A percentile compares a stretch with the other conserved stretches of the same genome.
Evolutionary conservation across 306 rosid genomes (phyloP).

Genomic region (Ammopiptanthus mongolicus): DNA sequence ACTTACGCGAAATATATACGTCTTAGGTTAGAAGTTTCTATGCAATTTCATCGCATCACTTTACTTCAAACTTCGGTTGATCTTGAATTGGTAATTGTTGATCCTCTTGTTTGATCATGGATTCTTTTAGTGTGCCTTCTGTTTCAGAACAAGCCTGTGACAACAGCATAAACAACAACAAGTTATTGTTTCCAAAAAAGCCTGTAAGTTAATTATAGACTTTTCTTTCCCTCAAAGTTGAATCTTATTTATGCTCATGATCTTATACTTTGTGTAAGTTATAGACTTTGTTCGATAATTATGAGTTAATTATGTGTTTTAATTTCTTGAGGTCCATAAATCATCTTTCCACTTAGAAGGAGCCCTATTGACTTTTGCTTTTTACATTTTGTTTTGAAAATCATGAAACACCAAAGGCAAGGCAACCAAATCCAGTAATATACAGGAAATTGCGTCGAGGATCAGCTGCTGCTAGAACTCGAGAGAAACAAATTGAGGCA

Average conservation of each 20-base stretch:
- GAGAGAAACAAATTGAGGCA: constrained; percentile 3
- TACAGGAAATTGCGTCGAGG: constrained; percentile 15
- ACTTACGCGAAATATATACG: not conserved
- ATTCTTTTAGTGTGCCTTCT: not conserved
- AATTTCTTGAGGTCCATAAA: too few species aligned
- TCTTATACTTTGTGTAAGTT: not conserved
- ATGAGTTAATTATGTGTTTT: not conserved
- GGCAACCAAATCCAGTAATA: constrained; percentile 12
- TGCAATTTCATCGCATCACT: not conserved
- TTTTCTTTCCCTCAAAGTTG: not conserved
- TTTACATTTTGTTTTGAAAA: not conserved
- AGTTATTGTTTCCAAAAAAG: constrained; percentile 15
- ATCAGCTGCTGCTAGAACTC: not conserved
- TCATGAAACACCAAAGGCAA: not conserved
- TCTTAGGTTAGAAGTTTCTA: not conserved
- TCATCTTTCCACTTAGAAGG: too few species aligned
- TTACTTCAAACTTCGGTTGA: not conserved
- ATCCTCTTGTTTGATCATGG: constrained; percentile 10
- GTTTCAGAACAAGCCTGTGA: constrained; percentile 5
- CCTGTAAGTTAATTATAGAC: constrained; percentile 1
- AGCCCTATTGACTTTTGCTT: not conserved
- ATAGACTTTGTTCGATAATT: not conserved
- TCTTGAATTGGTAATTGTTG: not conserved
- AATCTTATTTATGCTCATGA: not conserved
- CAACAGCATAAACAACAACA: constrained; percentile 7